phyloP scores from a whole-genome alignment of 148 eudicot species.

The Beta vulgaris region DNA sequence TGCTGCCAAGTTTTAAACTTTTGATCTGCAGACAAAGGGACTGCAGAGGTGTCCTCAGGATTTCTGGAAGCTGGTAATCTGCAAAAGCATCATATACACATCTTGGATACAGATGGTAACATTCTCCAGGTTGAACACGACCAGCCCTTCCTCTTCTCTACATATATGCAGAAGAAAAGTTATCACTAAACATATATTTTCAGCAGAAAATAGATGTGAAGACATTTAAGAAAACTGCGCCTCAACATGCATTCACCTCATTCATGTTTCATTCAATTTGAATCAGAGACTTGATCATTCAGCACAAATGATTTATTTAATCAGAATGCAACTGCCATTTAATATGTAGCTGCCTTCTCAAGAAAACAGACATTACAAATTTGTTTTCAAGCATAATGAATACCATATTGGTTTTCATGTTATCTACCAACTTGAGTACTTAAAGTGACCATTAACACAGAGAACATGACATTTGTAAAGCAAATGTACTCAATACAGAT shows the following conservation, averaged over 20 bases:
- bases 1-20: slow-evolving; percentile 91
- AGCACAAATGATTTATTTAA: not conserved
- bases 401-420: not conserved
- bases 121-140: slow-evolving; percentile 96
- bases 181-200: not conserved
- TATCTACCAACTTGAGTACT: not conserved
- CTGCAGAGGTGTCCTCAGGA: slow-evolving; percentile 91
- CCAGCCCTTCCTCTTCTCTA: slow-evolving; percentile 99
- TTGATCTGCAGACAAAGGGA: slow-evolving; percentile 96
- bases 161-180: slow-evolving; percentile 2
- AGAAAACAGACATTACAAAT: not conserved
- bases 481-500: not conserved
- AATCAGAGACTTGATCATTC: not conserved
- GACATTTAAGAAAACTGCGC: not conserved
- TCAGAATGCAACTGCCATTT: not conserved
- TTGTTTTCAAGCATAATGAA: not conserved
- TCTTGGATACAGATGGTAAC: slow-evolving; percentile 94
- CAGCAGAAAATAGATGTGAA: not conserved
- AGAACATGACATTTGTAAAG: not conserved
- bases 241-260: not conserved
- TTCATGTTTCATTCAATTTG: not conserved
- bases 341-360: not conserved
- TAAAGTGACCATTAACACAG: not conserved
- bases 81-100: slow-evolving; percentile 91
- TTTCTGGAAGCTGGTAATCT: slow-evolving; percentile 93